Conservation (phyloP, 441 rosid genomes). For the Pelargonium citronellum region DNA sequence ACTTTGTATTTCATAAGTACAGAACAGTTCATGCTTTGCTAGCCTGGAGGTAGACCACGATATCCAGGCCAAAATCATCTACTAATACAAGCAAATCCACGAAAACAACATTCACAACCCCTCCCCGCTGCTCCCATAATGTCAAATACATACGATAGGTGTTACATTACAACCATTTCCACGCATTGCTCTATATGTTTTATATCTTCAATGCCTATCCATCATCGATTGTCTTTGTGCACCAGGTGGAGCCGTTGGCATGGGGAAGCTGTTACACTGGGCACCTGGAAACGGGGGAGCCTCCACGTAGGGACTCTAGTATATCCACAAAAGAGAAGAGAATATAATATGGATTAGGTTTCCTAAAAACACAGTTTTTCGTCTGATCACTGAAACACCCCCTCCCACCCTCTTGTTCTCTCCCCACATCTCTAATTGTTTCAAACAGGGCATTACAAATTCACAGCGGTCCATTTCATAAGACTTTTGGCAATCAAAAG, state of each 20-base stretch:
- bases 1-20: no score
- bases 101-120: constrained; percentile 12
- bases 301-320: constrained; percentile 77
- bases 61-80: neutral
- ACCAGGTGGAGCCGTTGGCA: constrained; percentile 74
- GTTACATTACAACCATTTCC: constrained; percentile 2
- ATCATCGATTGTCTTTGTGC: constrained; percentile 47
- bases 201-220: constrained; percentile 27
- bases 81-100: neutral
- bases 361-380: neutral
- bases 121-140: constrained; percentile 12
- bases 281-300: constrained; percentile 47
- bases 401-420: neutral
- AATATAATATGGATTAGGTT: neutral
- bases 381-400: neutral
- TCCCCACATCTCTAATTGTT: neutral
- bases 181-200: neutral
- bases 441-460: neutral
- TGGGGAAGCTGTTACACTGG: constrained; percentile 46
- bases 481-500: neutral
- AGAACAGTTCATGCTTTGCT: neutral
- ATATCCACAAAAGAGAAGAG: constrained; percentile 23
- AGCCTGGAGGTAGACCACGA: no score
- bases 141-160: constrained; percentile 7
- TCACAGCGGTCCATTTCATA: neutral